These are phyloP conservation scores for Xerocomus minutiporus DNA, from an alignment of 1,284 basidiomycete species.

Conservation along the genomic window DNA sequence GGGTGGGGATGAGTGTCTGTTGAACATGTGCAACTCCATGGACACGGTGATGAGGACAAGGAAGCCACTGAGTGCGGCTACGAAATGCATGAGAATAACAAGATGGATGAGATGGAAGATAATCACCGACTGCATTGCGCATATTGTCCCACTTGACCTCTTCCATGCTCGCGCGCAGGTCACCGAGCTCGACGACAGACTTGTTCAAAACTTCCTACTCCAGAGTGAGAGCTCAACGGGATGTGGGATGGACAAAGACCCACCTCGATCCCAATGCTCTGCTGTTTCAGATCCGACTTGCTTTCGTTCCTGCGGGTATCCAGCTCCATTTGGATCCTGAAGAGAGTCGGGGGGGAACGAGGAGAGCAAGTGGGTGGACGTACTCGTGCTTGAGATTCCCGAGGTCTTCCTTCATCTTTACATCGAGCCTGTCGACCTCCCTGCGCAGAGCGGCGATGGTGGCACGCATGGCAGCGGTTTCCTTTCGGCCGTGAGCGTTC, in stretches of 20 bases:
- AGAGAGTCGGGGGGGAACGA: slow-evolving; percentile 4
- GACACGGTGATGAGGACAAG: slow-evolving; percentile 59
- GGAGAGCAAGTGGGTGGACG: slow-evolving; percentile 27
- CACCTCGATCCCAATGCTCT: slow-evolving; percentile 89
- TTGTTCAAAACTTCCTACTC: slow-evolving; percentile 76
- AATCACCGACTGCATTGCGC: slow-evolving; percentile 77
- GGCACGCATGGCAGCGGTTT: slow-evolving; percentile 75
- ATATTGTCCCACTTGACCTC: slow-evolving; percentile 91
- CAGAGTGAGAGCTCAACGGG: slow-evolving; percentile 3
- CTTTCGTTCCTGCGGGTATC: slow-evolving; percentile 92
- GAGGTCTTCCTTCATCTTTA: slow-evolving; percentile 94
- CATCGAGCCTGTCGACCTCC: slow-evolving; percentile 84
- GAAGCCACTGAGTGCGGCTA: slow-evolving; percentile 62
- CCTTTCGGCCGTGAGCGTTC: slow-evolving; percentile 79
- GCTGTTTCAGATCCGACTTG: slow-evolving; percentile 81
- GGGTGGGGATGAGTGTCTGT: slow-evolving; percentile 33
- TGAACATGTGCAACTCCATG: slow-evolving; percentile 56
- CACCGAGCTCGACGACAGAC: slow-evolving; percentile 78
- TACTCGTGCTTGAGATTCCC: slow-evolving; percentile 89
- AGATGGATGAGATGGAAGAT: neutral
- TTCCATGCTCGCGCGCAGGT: slow-evolving; percentile 83
- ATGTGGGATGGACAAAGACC: neutral
- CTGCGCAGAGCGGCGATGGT: slow-evolving; percentile 74
- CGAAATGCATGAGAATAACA: slow-evolving; percentile 2
- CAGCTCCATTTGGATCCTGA: slow-evolving; percentile 91